Evolutionary conservation across 768 basidiomycete genomes (phyloP), one percentile per base, ranked within the genome.

Genomic region (Lactarius quietus): DNA sequence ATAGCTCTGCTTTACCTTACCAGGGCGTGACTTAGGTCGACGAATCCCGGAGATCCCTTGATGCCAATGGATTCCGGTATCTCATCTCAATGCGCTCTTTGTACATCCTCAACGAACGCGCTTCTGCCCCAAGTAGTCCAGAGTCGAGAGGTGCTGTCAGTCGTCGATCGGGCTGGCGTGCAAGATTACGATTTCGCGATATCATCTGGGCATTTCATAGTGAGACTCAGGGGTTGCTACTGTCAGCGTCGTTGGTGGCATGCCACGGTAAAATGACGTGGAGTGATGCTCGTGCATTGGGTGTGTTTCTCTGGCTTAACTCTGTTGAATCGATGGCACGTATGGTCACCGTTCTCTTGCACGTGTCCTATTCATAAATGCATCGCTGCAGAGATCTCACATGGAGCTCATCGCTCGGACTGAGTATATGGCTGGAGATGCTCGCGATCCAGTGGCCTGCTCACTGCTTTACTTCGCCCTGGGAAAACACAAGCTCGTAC

Each of bases 141-240:
- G 73, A 75, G 28, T 82, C 82, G 9, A 78, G 75, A 2, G 79
- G 74, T 38, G 68, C 74, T 1, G 73, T 79, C 17, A 78, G 79
- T n/a, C 77, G 78, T 39, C 77, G 77, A 67, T 82, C 84, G 45
- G 86, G 82, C 33, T 81, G 84, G 70, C 79, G 92, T 70, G 86
- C 89, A 72, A 83, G 93, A n/a, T 81, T 96, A 55, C 86, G 92
- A 26, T 95, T 90, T 75, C 86, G 97, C 38, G 96, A 99, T 74
- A 93, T 98, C 79, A 82, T 98, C 31, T 99, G 96, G 95, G 96
- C 95, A 0, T 95, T 90, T 73, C 91, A 97, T 70, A 97, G 95
- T 72, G 94, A 97, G 75, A 92, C 88, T 72, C 95, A 99, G 71
- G 93, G 90, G 20, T 74, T 98, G 53, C 75, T 99, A 6, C 74